Conservation (phyloP, 2,329 filamentous ascomycete species). For the Sporothrix mexicana region DNA sequence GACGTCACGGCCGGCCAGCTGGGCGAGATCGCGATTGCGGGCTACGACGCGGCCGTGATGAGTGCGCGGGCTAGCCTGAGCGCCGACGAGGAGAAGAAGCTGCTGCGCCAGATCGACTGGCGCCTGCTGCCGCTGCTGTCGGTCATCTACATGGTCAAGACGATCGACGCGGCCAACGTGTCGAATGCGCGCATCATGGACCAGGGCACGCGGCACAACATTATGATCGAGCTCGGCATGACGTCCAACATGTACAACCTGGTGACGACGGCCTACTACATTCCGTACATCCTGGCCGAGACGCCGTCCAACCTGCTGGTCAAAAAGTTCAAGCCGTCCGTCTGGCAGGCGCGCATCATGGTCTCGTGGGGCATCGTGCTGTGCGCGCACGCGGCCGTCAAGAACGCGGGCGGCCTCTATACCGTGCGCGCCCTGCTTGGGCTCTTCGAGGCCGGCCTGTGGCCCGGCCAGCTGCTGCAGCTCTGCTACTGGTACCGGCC, state of each 20-base stretch:
- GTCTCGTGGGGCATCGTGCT: conserved; percentile 57
- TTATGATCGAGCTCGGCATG: conserved; percentile 49
- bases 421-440: conserved; percentile 64
- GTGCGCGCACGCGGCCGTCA: conserved; percentile 60
- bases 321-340: conserved; percentile 72
- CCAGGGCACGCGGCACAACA: conserved; percentile 48
- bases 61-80: conserved; percentile 29
- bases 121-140: conserved; percentile 34
- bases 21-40: conserved; percentile 22
- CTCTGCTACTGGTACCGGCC: conserved; percentile 56
- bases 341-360: conserved; percentile 81
- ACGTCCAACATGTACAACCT: conserved; percentile 50
- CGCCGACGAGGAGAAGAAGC: conserved; percentile 35
- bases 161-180: conserved; percentile 39
- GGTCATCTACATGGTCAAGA: conserved; percentile 38
- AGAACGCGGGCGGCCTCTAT: conserved; percentile 55
- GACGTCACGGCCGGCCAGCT: neutral
- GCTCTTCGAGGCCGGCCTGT: conserved; percentile 68
- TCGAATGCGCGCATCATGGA: conserved; percentile 54
- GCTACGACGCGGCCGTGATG: conserved; percentile 33
- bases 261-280: conserved; percentile 48
- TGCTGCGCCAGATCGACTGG: conserved; percentile 36
- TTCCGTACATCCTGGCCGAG: conserved; percentile 78
- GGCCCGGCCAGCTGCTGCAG: conserved; percentile 63
- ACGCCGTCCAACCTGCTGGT: conserved; percentile 78